phyloP scores from a whole-genome alignment of 192 early-diverging fungal genomes.

The Coemansia sp. region DNA sequence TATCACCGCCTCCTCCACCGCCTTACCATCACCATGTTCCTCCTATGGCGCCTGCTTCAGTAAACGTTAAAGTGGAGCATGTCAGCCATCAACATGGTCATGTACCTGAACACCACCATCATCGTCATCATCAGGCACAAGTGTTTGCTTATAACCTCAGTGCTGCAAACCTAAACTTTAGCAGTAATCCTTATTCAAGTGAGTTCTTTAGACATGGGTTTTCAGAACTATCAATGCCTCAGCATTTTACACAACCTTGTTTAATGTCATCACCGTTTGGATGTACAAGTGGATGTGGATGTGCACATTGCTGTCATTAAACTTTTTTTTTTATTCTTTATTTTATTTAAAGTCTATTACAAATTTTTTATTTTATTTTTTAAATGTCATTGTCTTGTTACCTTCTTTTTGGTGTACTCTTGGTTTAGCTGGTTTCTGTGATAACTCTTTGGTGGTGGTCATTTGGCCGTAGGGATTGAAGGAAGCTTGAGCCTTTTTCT shows the following conservation, averaged over 20 bases:
- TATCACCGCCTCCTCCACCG: neutral
- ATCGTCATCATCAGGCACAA: no score
- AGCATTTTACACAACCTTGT: constrained; percentile 25
- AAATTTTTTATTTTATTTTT: constrained; percentile 12
- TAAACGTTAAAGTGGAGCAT: constrained; percentile 2
- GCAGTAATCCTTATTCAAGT: constrained; percentile 35
- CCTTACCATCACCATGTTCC: neutral
- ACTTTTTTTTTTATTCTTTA: neutral
- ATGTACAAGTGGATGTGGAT: constrained; percentile 8
- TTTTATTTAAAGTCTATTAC: neutral
- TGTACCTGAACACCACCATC: constrained; percentile 1
- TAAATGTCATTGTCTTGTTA: constrained; percentile 34
- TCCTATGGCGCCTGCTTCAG: neutral
- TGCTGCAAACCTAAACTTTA: constrained; percentile 38
- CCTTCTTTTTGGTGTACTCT: constrained; percentile 19
- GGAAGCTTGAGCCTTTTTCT: constrained; percentile 1
- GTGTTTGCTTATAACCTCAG: constrained; percentile 29
- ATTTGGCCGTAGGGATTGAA: constrained; percentile 40
- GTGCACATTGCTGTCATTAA: neutral
- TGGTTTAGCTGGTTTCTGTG: constrained; percentile 4
- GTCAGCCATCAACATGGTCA: constrained; percentile 1
- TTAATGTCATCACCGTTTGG: constrained; percentile 42
- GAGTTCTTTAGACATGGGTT: constrained; percentile 45
- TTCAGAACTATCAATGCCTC: constrained; percentile 35
- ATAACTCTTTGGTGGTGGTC: constrained; percentile 10